Evolutionary conservation across 2,329 filamentous ascomycete species (phyloP).

Genomic region (Ceratocystis lukuohia): DNA sequence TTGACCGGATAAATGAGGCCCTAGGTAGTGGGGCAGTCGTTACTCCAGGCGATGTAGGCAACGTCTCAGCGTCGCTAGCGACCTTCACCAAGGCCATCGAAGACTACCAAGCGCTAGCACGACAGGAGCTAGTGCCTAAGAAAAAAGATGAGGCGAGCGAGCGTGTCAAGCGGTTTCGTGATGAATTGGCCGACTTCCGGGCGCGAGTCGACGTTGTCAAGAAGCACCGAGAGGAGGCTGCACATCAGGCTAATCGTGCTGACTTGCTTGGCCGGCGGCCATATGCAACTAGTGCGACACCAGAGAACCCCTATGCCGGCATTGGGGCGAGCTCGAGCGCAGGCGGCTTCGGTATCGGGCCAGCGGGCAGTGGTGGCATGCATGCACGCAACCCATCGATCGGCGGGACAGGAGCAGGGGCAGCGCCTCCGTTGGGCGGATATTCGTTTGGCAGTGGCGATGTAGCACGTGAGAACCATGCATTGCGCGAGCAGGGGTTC

Average conservation of each 20-base stretch:
- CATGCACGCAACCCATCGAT: constrained; percentile 11
- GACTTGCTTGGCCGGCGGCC: constrained; percentile 79
- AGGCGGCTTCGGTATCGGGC: background rate
- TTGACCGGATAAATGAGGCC: constrained; percentile 53
- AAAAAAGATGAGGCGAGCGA: constrained; percentile 88
- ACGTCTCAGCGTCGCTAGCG: constrained; percentile 64
- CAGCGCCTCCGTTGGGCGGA: constrained; percentile 14
- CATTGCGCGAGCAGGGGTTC: constrained; percentile 80
- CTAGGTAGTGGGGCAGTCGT: constrained; percentile 46
- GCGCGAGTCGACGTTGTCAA: constrained; percentile 66
- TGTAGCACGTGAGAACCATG: constrained; percentile 62
- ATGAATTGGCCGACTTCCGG: constrained; percentile 69
- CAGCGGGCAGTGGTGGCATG: background rate
- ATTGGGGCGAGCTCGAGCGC: constrained; percentile 22
- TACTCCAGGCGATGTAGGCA: constrained; percentile 44
- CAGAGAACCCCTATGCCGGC: constrained; percentile 85
- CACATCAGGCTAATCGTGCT: constrained; percentile 51
- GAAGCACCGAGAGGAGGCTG: constrained; percentile 59
- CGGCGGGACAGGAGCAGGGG: background rate
- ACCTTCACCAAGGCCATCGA: constrained; percentile 80
- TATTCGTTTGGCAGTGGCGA: constrained; percentile 42
- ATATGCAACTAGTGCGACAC: constrained; percentile 56
- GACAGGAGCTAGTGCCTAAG: constrained; percentile 75
- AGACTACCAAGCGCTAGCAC: constrained; percentile 75
- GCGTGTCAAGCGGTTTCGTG: constrained; percentile 70